Percentiles rank a stretch among this genome's conserved stretches.
Conservation (phyloP, 2,329 filamentous ascomycete species). For the Sporothrix luriei region DNA sequence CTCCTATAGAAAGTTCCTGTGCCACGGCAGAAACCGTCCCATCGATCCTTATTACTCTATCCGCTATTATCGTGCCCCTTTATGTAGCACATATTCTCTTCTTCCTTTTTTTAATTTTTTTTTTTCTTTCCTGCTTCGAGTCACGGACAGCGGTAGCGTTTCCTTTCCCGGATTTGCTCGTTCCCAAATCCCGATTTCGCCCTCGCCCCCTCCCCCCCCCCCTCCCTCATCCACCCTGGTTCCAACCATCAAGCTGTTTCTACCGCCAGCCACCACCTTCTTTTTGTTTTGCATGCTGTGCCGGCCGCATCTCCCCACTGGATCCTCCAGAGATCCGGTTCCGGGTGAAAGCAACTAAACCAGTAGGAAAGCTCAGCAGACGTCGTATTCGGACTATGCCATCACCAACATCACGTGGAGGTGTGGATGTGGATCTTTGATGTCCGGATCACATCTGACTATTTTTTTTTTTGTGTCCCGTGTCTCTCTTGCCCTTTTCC, state of each 20-base stretch:
- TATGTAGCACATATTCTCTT: neutral
- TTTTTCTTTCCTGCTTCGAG: neutral
- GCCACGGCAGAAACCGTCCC: neutral
- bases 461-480: neutral
- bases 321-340: neutral
- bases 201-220: neutral
- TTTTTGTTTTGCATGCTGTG: neutral
- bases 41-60: neutral
- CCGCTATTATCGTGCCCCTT: neutral
- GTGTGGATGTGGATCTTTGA: too few relatives aligned
- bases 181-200: neutral
- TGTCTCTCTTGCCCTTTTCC: too few relatives aligned
- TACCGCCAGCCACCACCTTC: neutral
- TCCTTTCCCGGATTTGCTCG: neutral
- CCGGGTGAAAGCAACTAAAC: neutral
- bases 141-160: neutral
- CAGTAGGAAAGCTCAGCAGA: neutral
- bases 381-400: neutral
- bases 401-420: neutral
- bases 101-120: too few relatives aligned
- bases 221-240: neutral
- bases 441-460: too few relatives aligned
- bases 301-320: conserved; percentile 20
- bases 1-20: neutral
- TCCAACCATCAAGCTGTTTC: neutral